Conservation (phyloP, 352 stramenopile genomes). For the Blastocystis sp. region DNA sequence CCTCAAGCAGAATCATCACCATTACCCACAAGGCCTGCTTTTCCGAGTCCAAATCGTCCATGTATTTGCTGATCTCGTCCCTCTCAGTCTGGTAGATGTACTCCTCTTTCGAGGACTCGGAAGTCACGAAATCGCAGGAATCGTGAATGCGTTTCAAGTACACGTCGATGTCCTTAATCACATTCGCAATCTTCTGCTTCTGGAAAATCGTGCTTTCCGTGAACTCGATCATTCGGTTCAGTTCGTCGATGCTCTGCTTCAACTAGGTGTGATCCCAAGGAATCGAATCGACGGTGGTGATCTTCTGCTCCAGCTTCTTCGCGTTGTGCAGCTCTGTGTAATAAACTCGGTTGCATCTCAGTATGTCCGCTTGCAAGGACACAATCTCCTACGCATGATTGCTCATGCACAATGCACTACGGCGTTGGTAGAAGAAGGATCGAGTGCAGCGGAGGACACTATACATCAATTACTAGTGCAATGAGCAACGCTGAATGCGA, state of each 20-base stretch:
- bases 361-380: slow-evolving; percentile 23
- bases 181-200: slow-evolving; percentile 30
- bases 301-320: slow-evolving; percentile 6
- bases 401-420: neutral
- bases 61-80: slow-evolving; percentile 18
- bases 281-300: neutral
- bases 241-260: slow-evolving; percentile 39
- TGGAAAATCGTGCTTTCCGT: slow-evolving; percentile 26
- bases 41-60: slow-evolving; percentile 34
- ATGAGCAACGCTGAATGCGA: slow-evolving; percentile 4
- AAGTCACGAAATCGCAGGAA: slow-evolving; percentile 4
- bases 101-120: slow-evolving; percentile 51
- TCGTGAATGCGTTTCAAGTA: slow-evolving; percentile 13
- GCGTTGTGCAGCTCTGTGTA: neutral
- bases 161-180: slow-evolving; percentile 51
- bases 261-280: neutral
- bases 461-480: neutral
- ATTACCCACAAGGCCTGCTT: slow-evolving; percentile 48
- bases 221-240: slow-evolving; percentile 55
- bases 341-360: slow-evolving; percentile 38
- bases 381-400: slow-evolving; percentile 29
- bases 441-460: slow-evolving; percentile 22
- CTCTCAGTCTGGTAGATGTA: slow-evolving; percentile 38
- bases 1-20: neutral
- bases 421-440: neutral